Percentiles rank a stretch among this genome's conserved stretches.
These are phyloP conservation scores for Protomyces inundatus DNA, from an alignment of 1,139 yeast species.

Conservation along the genomic window DNA sequence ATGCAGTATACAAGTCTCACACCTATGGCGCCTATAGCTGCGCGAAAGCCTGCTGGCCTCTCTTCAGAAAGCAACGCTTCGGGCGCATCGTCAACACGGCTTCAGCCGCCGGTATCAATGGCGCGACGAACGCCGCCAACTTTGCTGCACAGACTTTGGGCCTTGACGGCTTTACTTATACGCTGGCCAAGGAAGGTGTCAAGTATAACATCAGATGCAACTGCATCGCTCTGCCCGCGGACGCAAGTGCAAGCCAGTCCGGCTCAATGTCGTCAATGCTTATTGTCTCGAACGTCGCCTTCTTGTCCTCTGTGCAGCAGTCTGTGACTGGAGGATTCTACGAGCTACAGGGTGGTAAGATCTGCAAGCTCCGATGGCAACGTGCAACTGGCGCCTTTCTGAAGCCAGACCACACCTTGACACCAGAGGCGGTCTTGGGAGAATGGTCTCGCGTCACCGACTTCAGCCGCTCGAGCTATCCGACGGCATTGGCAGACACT, in stretches of 20 bases:
- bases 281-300: conserved; percentile 84
- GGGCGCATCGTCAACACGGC: conserved; percentile 86
- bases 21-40: conserved; percentile 74
- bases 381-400: conserved; percentile 80
- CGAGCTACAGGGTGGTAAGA: conserved; percentile 89
- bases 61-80: conserved; percentile 66
- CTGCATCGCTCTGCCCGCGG: conserved; percentile 93
- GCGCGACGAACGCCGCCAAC: conserved; percentile 95
- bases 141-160: conserved; percentile 91
- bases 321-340: conserved; percentile 63
- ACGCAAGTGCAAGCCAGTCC: conserved; percentile 81
- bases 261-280: conserved; percentile 51
- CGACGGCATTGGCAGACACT: conserved; percentile 43
- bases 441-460: conserved; percentile 62
- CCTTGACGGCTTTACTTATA: conserved; percentile 74
- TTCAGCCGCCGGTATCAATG: conserved; percentile 94
- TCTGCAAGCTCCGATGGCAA: conserved; percentile 93
- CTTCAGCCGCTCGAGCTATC: conserved; percentile 66
- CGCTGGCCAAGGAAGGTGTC: conserved; percentile 86
- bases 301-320: conserved; percentile 67
- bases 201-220: conserved; percentile 70
- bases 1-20: conserved; percentile 74
- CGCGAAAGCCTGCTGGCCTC: conserved; percentile 90
- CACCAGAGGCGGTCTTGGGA: conserved; percentile 67
- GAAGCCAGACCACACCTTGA: conserved; percentile 47